Base-by-base conservation (phyloP, 2,329 filamentous ascomycete genomes). In the Colletotrichum higginsianum region DNA sequence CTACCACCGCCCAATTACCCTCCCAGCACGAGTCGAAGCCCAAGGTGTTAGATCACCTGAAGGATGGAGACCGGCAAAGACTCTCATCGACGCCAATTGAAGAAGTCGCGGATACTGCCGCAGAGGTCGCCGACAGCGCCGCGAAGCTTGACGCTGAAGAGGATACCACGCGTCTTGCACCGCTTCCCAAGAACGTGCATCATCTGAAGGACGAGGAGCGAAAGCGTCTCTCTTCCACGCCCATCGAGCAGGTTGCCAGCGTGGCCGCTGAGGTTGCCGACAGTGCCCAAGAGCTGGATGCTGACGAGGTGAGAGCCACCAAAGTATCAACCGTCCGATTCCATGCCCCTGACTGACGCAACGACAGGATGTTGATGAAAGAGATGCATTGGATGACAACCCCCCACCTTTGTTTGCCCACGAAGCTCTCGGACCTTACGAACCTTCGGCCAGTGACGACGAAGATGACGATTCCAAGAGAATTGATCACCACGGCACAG, bases 181-280 rank as follows among this genome's bases (percentile, higher is more conserved):
- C 58, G 21, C 38, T 49, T 7, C 16, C 56, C 44, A 66, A 61
- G 26, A 38, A 30, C 23, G 35, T 73, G 16, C n/a, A 26, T 9
- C 62, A 46, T 16, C 52, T 74, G 6, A 66, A 73, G 26, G 66
- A 77, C 46, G 77, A 76, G 57, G 79, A 80, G 35, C 70, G 76
- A 35, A 76, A 80, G 64, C 79, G 79, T 23, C 73, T 83, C 63
- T 82, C 82, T 4, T 75, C 73, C 4, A 83, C 83, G 4, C 83
- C 83, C 4, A 82, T 84, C 57, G 77, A 80, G 35, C 78, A 86
- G 68, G 82, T 84, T 53, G 81, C 84, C 13, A 77, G 77, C 6
- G 84, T 82, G 8, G 84, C 84, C 7, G 83, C 82, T 3, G 85
- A 87, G 73, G 83, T 85, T 47, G 82, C 83, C 30, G 81, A 85